Percentiles rank a stretch among this genome's conserved stretches.
Evolutionary conservation across 306 rosid genomes (phyloP).

Genomic region (Alnus rubra): DNA sequence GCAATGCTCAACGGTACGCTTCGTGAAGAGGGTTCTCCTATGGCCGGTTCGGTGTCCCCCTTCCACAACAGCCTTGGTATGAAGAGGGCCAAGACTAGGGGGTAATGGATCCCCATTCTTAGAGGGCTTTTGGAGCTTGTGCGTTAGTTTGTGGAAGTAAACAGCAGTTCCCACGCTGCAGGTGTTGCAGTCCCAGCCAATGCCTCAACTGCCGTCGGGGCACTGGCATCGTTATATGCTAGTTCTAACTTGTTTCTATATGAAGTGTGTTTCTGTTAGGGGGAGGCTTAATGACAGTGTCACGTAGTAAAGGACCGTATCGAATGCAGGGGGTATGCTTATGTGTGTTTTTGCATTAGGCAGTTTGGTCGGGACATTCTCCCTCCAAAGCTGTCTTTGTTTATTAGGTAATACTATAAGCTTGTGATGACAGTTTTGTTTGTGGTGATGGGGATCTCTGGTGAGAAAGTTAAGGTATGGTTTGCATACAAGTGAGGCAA

Average conservation of each 20-base stretch:
- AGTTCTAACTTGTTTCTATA: constrained; percentile 65
- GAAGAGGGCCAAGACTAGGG: constrained; percentile 99
- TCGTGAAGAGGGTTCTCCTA: constrained; percentile 93
- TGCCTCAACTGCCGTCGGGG: constrained; percentile 74
- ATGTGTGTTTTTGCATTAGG: constrained; percentile 37
- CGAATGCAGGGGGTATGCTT: constrained; percentile 46
- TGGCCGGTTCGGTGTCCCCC: constrained; percentile 91
- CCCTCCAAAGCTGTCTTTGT: constrained; percentile 38
- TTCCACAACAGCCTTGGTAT: constrained; percentile 92
- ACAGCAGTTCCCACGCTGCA: constrained; percentile 44
- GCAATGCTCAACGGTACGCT: constrained; percentile 94
- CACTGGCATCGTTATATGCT: constrained; percentile 64
- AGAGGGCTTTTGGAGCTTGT: constrained; percentile 54
- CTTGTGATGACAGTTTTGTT: constrained; percentile 48
- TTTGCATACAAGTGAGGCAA: constrained; percentile 46
- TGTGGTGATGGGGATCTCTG: constrained; percentile 35
- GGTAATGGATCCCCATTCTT: constrained; percentile 39
- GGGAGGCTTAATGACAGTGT: constrained; percentile 44
- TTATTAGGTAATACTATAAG: constrained; percentile 33
- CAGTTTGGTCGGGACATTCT: constrained; percentile 45
- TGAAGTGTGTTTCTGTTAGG: constrained; percentile 69
- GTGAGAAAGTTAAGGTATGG: constrained; percentile 39
- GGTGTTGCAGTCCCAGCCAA: constrained; percentile 56
- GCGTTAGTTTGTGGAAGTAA: constrained; percentile 52
- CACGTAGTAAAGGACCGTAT: constrained; percentile 41